A percentile compares a stretch with the other conserved stretches of the same genome.
These are phyloP conservation scores for Agrostemma githago DNA, from an alignment of 148 eudicot species.

Conservation along the genomic window DNA sequence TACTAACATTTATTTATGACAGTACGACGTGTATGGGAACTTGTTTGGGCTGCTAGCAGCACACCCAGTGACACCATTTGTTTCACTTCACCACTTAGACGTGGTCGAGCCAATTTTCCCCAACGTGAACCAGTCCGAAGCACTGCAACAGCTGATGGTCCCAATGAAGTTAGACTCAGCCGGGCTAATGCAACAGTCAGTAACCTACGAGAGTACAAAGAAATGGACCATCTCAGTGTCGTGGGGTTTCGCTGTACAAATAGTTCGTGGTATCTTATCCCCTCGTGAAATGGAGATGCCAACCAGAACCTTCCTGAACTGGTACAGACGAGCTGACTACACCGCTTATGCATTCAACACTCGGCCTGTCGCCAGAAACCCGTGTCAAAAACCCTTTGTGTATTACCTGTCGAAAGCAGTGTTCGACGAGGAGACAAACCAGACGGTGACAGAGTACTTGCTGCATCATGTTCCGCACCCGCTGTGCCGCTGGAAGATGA, in stretches of 20 bases:
- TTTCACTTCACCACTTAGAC: conserved; percentile 80
- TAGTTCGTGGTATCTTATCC: conserved; percentile 66
- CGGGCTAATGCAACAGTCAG: conserved; percentile 79
- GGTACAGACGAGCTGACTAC: conserved; percentile 82
- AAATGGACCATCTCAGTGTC: conserved; percentile 83
- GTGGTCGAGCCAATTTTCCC: conserved; percentile 94
- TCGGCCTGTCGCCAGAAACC: conserved; percentile 62
- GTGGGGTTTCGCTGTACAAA: conserved; percentile 86
- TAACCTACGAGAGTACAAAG: conserved; percentile 56
- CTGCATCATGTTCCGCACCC: conserved; percentile 56
- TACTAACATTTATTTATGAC: conserved; percentile 13
- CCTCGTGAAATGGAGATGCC: conserved; percentile 95
- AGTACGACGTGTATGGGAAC: conserved; percentile 91
- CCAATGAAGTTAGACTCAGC: conserved; percentile 86
- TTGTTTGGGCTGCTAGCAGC: conserved; percentile 84
- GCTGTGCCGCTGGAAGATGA: conserved; percentile 60
- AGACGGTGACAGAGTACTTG: conserved; percentile 60
- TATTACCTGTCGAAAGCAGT: conserved; percentile 54
- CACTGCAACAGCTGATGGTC: conserved; percentile 42
- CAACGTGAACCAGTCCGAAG: conserved; percentile 53
- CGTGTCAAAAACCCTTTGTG: conserved; percentile 81
- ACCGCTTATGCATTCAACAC: conserved; percentile 87
- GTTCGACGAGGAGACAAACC: conserved; percentile 32
- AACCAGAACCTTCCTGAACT: conserved; percentile 84
- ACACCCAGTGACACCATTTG: conserved; percentile 81